Percentiles rank a stretch among this genome's conserved stretches.
Conservation (phyloP, 148 eudicot genomes). For the Rhododendron williamsianum region DNA sequence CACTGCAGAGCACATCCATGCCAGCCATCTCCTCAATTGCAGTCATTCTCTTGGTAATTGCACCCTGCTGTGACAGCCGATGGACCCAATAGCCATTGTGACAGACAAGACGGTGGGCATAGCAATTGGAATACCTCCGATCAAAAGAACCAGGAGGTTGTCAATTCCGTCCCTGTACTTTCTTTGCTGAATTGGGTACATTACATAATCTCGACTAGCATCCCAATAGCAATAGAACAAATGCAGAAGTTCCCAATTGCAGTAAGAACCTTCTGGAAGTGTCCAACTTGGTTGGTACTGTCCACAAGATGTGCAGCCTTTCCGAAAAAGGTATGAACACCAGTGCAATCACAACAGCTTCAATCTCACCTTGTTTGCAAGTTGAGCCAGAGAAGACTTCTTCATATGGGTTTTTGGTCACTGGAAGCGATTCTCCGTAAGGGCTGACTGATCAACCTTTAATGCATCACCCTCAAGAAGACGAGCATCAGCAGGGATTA, state of each 20-base stretch:
- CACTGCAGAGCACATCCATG: slow-evolving; percentile 98
- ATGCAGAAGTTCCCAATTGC: slow-evolving; percentile 92
- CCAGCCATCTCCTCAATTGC: slow-evolving; percentile 99
- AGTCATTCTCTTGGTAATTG: slow-evolving; percentile 97
- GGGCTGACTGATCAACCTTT: slow-evolving; percentile 86
- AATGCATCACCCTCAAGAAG: slow-evolving; percentile 94
- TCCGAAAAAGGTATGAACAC: slow-evolving; percentile 95
- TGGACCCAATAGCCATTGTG: slow-evolving; percentile 99
- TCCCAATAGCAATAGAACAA: slow-evolving; percentile 82
- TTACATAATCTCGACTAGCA: slow-evolving; percentile 82
- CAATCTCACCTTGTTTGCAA: slow-evolving; percentile 88
- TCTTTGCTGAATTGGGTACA: slow-evolving; percentile 92
- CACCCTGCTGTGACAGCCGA: slow-evolving; percentile 93
- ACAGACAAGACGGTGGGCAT: slow-evolving; percentile 96
- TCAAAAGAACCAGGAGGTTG: slow-evolving; percentile 83
- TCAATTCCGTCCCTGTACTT: slow-evolving; percentile 75
- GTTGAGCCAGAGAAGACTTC: slow-evolving; percentile 96
- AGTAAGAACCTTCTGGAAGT: slow-evolving; percentile 91
- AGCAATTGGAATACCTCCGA: slow-evolving; percentile 96
- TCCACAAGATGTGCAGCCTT: slow-evolving; percentile 97
- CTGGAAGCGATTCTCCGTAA: slow-evolving; percentile 93
- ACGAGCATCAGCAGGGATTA: slow-evolving; percentile 89
- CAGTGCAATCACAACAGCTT: slow-evolving; percentile 96
- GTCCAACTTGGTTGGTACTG: slow-evolving; percentile 97
- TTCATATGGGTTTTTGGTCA: slow-evolving; percentile 67